These are phyloP conservation scores for Mikania micrantha DNA, from an alignment of 129 eudicot species.

Conservation along the genomic window DNA sequence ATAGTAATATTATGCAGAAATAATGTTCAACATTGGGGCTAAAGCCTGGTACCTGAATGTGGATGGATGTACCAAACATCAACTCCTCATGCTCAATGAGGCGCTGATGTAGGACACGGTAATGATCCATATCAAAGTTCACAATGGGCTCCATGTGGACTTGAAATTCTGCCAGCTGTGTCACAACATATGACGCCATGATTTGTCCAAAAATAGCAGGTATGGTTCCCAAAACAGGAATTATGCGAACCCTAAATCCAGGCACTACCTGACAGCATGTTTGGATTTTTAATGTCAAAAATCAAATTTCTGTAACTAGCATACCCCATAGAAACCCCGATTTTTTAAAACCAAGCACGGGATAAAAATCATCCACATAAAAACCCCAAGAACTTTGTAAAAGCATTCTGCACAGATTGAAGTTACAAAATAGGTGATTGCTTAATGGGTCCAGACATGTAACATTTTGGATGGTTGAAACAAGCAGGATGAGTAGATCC, in stretches of 20 bases:
- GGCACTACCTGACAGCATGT: conserved; percentile 68
- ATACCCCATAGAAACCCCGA: neutral
- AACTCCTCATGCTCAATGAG: conserved; percentile 93
- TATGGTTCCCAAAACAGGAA: conserved; percentile 90
- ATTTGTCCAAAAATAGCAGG: conserved; percentile 98
- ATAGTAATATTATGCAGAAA: neutral
- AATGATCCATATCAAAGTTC: conserved; percentile 87
- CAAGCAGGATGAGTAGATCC: neutral
- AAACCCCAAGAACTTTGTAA: too few species aligned
- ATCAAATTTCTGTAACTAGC: neutral
- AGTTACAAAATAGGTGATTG: neutral
- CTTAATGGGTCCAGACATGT: neutral
- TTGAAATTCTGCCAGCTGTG: conserved; percentile 69
- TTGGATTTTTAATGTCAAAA: neutral
- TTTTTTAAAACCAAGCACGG: neutral
- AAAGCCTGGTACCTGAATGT: conserved; percentile 57
- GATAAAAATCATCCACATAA: conserved; percentile 1
- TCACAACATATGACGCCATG: conserved; percentile 91
- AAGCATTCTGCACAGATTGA: neutral
- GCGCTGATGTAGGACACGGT: conserved; percentile 79
- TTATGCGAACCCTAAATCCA: conserved; percentile 94
- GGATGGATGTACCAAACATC: conserved; percentile 57
- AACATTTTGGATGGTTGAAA: neutral
- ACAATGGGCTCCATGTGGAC: conserved; percentile 90
- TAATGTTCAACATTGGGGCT: neutral